A percentile compares a stretch with the other conserved stretches of the same genome.
These are phyloP conservation scores for Hyparrhenia diplandra DNA, from an alignment of 176 grass and related monocot genomes.

Conservation along the genomic window DNA sequence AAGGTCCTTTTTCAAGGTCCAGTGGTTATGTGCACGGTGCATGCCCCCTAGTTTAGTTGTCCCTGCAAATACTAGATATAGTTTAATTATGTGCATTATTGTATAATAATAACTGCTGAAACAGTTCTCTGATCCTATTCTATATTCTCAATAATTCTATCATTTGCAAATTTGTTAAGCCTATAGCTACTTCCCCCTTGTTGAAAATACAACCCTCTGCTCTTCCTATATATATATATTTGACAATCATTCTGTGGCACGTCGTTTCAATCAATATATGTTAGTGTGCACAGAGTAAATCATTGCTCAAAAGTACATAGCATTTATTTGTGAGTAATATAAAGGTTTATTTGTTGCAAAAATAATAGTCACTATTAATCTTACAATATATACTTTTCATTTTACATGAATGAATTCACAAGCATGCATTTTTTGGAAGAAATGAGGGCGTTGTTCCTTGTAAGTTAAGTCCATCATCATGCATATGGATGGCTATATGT, in stretches of 20 bases:
- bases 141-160: neutral
- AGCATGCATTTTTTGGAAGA: no score
- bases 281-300: neutral
- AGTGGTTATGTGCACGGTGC: no score
- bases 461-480: no score
- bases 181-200: no score
- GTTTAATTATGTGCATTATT: neutral
- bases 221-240: no score
- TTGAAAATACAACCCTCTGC: neutral
- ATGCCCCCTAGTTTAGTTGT: neutral
- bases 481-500: no score
- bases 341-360: neutral
- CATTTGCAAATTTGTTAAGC: neutral
- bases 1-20: neutral
- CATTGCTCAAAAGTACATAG: neutral
- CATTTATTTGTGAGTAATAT: neutral
- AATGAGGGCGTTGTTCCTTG: no score
- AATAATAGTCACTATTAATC: no score
- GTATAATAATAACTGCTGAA: neutral
- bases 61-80: neutral
- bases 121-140: neutral
- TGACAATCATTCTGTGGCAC: rapidly evolving
- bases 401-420: no score
- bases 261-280: neutral
- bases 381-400: no score